phyloP scores from a whole-genome alignment of 257 asterid genomes.

The Ocimum tenuiflorum region DNA sequence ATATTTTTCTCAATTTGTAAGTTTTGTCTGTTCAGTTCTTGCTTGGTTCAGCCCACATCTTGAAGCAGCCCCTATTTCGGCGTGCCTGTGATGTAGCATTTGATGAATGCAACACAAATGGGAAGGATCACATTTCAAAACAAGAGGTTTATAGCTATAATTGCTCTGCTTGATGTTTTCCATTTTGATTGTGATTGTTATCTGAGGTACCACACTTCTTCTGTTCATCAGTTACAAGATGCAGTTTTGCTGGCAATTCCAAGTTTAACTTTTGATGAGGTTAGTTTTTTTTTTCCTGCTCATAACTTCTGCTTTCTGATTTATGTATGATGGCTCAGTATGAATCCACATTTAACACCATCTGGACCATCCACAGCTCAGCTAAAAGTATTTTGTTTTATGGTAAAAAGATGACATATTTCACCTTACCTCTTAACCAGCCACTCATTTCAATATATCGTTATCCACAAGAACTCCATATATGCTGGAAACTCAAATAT shows the following conservation, averaged over 20 bases:
- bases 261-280: slow-evolving; percentile 54
- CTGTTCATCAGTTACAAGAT: slow-evolving; percentile 48
- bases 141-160: slow-evolving; percentile 48
- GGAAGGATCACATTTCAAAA: slow-evolving; percentile 42
- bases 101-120: slow-evolving; percentile 41
- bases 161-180: not conserved
- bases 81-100: slow-evolving; percentile 75
- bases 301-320: not conserved
- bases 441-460: not conserved
- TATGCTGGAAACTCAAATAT: not conserved
- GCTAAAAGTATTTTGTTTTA: not conserved
- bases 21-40: slow-evolving; percentile 60
- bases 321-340: not conserved
- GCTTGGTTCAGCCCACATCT: slow-evolving; percentile 74
- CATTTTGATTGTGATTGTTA: not conserved
- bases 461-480: not conserved
- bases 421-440: not conserved
- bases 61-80: slow-evolving; percentile 69
- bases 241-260: slow-evolving; percentile 55
- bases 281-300: slow-evolving; percentile 24
- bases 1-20: slow-evolving; percentile 5
- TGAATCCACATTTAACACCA: not conserved
- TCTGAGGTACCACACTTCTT: not conserved
- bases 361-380: not conserved
- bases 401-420: not conserved